These are phyloP conservation scores for Straminergon stramineum DNA, from an alignment of 225 moss, liverwort and hornwort species.

Conservation along the genomic window DNA sequence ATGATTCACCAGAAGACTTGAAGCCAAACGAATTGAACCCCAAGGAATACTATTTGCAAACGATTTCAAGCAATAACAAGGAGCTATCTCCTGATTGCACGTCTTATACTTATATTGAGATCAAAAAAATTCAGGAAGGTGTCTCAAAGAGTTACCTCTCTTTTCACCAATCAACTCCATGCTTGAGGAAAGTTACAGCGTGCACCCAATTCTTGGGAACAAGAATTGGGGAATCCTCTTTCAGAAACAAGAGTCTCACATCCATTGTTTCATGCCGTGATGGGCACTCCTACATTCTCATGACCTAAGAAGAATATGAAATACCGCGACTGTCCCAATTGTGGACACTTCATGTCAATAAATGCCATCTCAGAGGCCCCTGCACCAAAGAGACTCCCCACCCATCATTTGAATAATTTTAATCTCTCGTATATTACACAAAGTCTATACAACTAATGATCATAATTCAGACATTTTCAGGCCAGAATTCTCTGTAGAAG, in stretches of 20 bases:
- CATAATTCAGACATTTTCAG: slow-evolving; percentile 29
- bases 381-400: not conserved
- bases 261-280: not conserved
- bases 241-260: not conserved
- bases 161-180: not conserved
- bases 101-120: not conserved
- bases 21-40: not conserved
- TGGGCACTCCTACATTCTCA: not conserved
- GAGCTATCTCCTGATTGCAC: not conserved
- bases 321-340: not conserved
- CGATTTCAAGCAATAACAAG: not conserved
- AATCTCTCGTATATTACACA: not conserved
- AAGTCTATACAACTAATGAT: not conserved
- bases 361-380: not conserved
- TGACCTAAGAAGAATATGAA: not conserved
- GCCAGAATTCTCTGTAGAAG: slow-evolving; percentile 47
- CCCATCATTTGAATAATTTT: not conserved
- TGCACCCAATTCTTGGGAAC: not conserved
- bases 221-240: not conserved
- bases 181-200: not conserved
- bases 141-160: not conserved
- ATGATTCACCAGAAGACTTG: not conserved
- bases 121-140: not conserved
- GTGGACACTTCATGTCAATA: not conserved
- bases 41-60: not conserved